A percentile compares a stretch with the other conserved stretches of the same genome.
Conservation (phyloP, 345 rosid species). For the Geranium rotundifolium region DNA sequence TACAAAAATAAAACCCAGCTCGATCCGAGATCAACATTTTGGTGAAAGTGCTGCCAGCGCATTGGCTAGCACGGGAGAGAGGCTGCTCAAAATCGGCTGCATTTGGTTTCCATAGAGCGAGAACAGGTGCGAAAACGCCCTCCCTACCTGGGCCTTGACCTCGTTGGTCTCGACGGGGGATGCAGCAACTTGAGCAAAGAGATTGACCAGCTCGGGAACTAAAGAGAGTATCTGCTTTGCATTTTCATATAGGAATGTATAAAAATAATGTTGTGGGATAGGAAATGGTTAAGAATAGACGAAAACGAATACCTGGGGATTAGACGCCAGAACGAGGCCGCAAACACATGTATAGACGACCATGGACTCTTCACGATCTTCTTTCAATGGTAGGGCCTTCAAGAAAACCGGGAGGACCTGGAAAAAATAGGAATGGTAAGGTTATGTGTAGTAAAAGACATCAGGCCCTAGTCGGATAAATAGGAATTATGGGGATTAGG, state of each 20-base stretch:
- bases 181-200: constrained; percentile 80
- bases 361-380: constrained; percentile 90
- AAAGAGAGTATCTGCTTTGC: constrained; percentile 54
- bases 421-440: neutral
- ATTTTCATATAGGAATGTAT: neutral
- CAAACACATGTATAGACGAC: constrained; percentile 77
- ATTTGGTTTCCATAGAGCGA: constrained; percentile 79
- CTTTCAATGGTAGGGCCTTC: constrained; percentile 86
- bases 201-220: constrained; percentile 73
- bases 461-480: too few relatives aligned
- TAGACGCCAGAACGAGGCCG: constrained; percentile 68
- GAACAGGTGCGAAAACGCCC: constrained; percentile 70
- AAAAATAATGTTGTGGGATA: neutral
- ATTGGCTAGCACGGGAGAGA: constrained; percentile 75
- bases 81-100: constrained; percentile 60
- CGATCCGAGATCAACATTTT: constrained; percentile 25
- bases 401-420: constrained; percentile 90
- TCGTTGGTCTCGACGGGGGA: constrained; percentile 73
- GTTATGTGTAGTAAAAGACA: neutral
- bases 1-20: neutral
- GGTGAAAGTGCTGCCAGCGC: constrained; percentile 71
- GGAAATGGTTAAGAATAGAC: neutral
- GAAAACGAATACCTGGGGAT: constrained; percentile 48
- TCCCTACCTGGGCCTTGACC: constrained; percentile 80
- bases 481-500: too few relatives aligned